A percentile compares a stretch with the other conserved stretches of the same genome.
These are phyloP conservation scores for Haplosporangium sp. DNA, from an alignment of 371 early-diverging fungal species.

Conservation along the genomic window DNA sequence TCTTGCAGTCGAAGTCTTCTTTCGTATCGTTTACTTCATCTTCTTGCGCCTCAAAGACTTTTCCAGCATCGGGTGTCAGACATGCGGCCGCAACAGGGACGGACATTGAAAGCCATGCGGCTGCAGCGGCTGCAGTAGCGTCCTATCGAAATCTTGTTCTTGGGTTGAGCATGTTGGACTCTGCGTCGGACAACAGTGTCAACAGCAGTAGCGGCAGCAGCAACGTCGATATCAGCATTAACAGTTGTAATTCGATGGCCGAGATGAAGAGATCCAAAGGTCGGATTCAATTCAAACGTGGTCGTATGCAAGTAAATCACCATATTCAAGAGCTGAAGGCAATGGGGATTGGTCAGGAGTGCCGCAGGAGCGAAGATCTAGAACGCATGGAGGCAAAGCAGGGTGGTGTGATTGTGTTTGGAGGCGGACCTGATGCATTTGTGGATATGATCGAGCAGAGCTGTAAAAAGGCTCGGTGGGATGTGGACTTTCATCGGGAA, in stretches of 20 bases:
- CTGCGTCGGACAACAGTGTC: background rate
- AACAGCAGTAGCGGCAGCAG: too few species aligned
- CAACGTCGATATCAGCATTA: background rate
- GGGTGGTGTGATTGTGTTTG: constrained; percentile 38
- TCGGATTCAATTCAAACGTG: constrained; percentile 32
- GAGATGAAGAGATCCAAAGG: constrained; percentile 5
- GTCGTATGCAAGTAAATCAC: constrained; percentile 42
- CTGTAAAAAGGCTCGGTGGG: constrained; percentile 35
- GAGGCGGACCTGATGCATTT: constrained; percentile 51
- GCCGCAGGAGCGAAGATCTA: background rate
- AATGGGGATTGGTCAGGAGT: constrained; percentile 31
- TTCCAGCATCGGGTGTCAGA: background rate
- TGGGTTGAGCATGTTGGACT: constrained; percentile 7
- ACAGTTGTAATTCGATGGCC: background rate
- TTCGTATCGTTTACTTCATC: background rate
- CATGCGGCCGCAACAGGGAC: background rate
- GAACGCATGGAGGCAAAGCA: background rate
- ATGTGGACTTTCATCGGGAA: constrained; percentile 45
- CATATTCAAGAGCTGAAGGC: constrained; percentile 45
- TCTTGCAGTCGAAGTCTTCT: constrained; percentile 4
- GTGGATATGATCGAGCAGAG: constrained; percentile 49
- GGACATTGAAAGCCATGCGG: background rate
- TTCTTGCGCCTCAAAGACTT: background rate
- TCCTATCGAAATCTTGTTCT: constrained; percentile 15
- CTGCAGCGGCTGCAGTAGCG: background rate